Evolutionary conservation across 805 yeast genomes (phyloP).

Genomic region (Tetrapisispora fleetii): DNA sequence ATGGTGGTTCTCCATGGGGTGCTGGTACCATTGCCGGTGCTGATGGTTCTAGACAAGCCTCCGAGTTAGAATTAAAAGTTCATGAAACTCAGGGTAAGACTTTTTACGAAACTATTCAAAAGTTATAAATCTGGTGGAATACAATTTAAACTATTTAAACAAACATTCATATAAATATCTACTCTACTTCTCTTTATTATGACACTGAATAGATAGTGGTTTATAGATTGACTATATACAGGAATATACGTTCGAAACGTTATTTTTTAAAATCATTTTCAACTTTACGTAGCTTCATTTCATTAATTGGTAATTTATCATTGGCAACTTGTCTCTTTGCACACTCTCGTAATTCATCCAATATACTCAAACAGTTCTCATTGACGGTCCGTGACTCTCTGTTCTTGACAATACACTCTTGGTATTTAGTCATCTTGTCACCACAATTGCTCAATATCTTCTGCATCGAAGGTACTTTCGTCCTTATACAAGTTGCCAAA

Average conservation of each 20-base stretch:
- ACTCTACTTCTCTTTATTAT: neutral
- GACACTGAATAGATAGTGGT: too few species aligned
- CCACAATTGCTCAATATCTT: constrained; percentile 56
- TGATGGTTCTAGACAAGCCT: constrained; percentile 65
- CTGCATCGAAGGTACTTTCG: constrained; percentile 60
- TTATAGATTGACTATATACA: neutral
- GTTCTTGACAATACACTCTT: constrained; percentile 47
- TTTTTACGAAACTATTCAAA: constrained; percentile 40
- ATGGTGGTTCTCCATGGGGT: constrained; percentile 82
- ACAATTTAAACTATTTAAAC: too few species aligned
- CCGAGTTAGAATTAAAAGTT: constrained; percentile 50
- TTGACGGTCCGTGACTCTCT: constrained; percentile 31
- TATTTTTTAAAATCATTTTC: neutral
- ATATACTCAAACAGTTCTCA: constrained; percentile 42
- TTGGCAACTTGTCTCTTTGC: constrained; percentile 28
- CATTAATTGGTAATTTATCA: constrained; percentile 14
- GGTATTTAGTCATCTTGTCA: constrained; percentile 49
- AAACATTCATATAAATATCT: too few species aligned
- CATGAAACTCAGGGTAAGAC: constrained; percentile 60
- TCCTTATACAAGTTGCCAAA: constrained; percentile 53
- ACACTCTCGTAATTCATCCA: constrained; percentile 55
- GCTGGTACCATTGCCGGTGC: constrained; percentile 72
- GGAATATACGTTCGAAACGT: neutral
- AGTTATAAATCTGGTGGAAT: neutral
- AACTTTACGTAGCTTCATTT: constrained; percentile 6